phyloP scores from a whole-genome alignment of 1,284 basidiomycete species.

The Rhizoctonia solani region DNA sequence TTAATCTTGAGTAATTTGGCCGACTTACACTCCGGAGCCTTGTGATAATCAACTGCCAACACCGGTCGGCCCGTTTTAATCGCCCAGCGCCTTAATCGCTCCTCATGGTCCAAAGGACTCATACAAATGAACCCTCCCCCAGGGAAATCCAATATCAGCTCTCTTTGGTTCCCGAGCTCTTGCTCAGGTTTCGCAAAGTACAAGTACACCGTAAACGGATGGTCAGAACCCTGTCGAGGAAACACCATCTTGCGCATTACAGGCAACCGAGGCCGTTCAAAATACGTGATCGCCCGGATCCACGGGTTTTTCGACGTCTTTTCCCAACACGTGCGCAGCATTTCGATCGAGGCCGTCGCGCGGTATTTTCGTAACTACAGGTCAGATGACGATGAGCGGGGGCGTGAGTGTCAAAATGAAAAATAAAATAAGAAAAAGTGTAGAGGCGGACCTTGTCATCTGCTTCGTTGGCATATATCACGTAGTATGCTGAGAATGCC shows the following conservation, averaged over 20 bases:
- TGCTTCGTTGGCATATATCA: conserved; percentile 90
- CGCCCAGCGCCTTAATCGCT: conserved; percentile 88
- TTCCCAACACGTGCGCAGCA: conserved; percentile 95
- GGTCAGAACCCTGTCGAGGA: conserved; percentile 78
- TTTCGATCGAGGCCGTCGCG: conserved; percentile 92
- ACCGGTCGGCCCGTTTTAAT: conserved; percentile 78
- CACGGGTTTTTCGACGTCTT: conserved; percentile 78
- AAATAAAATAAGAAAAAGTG: not conserved
- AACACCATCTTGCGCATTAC: conserved; percentile 78
- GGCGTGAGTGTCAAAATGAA: no score
- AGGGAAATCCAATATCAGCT: conserved; percentile 89
- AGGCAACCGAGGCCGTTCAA: conserved; percentile 62
- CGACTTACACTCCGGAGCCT: conserved; percentile 88
- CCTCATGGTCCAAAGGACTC: conserved; percentile 94
- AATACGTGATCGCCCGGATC: conserved; percentile 68
- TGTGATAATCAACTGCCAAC: conserved; percentile 90
- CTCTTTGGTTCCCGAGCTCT: conserved; percentile 69
- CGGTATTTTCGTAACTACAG: conserved; percentile 85
- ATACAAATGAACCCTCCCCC: conserved; percentile 97
- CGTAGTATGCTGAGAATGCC: conserved; percentile 87
- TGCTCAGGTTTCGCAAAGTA: conserved; percentile 78
- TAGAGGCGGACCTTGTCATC: conserved; percentile 78
- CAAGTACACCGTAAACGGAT: conserved; percentile 83
- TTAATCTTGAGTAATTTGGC: not conserved
- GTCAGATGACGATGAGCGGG: conserved; percentile 1